Evolutionary conservation across 2,329 filamentous ascomycete species (phyloP).

Genomic region (Penicillium sp.): DNA sequence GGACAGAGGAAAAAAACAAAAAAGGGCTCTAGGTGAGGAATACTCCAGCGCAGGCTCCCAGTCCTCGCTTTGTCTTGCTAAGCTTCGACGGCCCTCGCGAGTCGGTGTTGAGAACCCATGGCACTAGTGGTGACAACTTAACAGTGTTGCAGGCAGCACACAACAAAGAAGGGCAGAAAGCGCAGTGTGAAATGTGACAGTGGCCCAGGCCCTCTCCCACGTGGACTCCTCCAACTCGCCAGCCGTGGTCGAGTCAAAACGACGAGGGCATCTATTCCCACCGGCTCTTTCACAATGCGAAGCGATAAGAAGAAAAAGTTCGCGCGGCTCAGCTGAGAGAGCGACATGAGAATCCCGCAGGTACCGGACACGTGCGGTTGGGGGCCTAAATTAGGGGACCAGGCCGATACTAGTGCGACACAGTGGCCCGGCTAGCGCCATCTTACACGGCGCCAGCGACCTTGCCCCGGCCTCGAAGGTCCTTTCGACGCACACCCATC

Average conservation of each 20-base stretch:
- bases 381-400: neutral
- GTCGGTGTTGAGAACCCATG: neutral
- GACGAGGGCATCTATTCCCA: neutral
- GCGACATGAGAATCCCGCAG: slow-evolving; percentile 5
- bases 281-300: neutral
- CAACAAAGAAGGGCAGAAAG: slow-evolving; percentile 10
- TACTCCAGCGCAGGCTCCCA: neutral
- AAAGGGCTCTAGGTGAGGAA: neutral
- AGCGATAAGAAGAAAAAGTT: neutral
- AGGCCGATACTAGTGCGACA: neutral
- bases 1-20: neutral
- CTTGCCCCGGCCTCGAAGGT: slow-evolving; percentile 22
- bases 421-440: neutral
- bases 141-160: neutral
- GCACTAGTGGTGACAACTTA: neutral
- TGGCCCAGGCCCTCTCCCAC: slow-evolving; percentile 1
- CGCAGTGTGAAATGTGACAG: slow-evolving; percentile 21
- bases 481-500: slow-evolving; percentile 27
- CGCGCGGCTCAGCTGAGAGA: slow-evolving; percentile 6
- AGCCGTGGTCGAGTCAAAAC: neutral
- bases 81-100: neutral
- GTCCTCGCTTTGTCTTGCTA: slow-evolving; percentile 5
- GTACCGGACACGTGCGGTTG: slow-evolving; percentile 12
- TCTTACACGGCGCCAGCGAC: neutral
- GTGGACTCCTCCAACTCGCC: slow-evolving; percentile 7